A percentile compares a stretch with the other conserved stretches of the same genome.
These are phyloP conservation scores for Plenodomus tracheiphilus DNA, from an alignment of 2,329 filamentous ascomycete species.

Conservation along the genomic window DNA sequence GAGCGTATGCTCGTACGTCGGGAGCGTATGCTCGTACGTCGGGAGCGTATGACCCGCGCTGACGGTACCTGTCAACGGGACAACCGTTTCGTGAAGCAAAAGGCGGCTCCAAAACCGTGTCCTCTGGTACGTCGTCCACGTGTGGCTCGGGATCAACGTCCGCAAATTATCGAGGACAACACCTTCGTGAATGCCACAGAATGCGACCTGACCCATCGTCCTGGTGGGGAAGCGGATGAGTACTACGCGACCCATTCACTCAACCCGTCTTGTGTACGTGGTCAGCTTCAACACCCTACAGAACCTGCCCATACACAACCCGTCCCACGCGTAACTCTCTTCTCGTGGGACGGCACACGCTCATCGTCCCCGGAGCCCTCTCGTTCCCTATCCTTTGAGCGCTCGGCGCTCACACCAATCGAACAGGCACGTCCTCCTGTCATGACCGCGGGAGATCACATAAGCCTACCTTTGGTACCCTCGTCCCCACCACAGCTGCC, in stretches of 20 bases:
- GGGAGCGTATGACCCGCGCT: neutral
- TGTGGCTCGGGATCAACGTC: neutral
- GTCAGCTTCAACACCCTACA: neutral
- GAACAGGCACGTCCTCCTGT: neutral
- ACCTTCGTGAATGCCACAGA: neutral
- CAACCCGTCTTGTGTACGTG: neutral
- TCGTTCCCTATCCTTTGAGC: neutral
- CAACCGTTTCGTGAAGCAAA: neutral
- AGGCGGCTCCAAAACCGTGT: neutral
- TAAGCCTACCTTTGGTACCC: neutral
- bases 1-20: neutral
- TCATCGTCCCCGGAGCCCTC: neutral
- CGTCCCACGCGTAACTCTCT: too few relatives aligned
- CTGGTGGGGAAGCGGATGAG: conserved; percentile 1
- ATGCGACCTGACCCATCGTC: neutral
- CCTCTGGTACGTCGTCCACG: too few relatives aligned
- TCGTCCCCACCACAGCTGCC: neutral
- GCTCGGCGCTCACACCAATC: neutral
- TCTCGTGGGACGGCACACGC: neutral
- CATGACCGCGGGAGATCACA: neutral
- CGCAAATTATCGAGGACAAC: neutral
- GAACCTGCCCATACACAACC: neutral
- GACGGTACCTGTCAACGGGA: neutral
- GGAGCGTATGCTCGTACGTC: neutral
- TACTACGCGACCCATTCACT: neutral